Evolutionary conservation across 2,329 filamentous ascomycete species (phyloP), one percentile per base, ranked within the genome.

Genomic region (Neonectria coccinea): DNA sequence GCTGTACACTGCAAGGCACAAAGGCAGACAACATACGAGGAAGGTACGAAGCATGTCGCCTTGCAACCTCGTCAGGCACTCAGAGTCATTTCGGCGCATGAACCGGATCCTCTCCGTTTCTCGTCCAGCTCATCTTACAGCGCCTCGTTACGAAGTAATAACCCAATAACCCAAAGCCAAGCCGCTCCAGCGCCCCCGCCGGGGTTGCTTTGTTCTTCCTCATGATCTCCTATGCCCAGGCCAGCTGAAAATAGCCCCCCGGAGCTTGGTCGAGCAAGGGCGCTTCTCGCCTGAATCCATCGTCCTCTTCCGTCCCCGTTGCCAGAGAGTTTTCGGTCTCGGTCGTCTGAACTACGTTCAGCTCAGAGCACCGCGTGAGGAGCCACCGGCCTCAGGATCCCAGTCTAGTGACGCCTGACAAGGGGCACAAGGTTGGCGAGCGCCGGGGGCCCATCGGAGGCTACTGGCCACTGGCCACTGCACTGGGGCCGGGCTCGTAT

Each of bases 401-500:
- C 27, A 36, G 61, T 51, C 61, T 36, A 45, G 44, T 11, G 41
- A 36, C 18, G 42, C 50, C 55, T 54, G 61, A 39, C 14, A 39
- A 39, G 36, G 36, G 36, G 16, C 36, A 50, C 51, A 52, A 55
- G 36, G 57, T 52, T 56, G 47, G 58, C 53, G 41, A 56, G 62
- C 31, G 20, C 48, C 20, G 58, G 54, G 57, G 47, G 18, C 41
- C 42, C 52, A 56, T 59, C 61, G 22, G 29, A 51, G 39, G 56
- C n/a, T 50, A 64, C 52, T 58, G 54, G 65, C 14, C 44, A 56
- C 22, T 25, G 22, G 22, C 25, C 25, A 6, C 25, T 25, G 25
- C 5, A 25, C 52, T 58, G 54, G 65, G 59, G 27, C 56, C 44
- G 27, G 61, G 54, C 71, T 73, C 71, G 71, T 74, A 73, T 74